Evolutionary conservation across 2,329 filamentous ascomycete species (phyloP).

Genomic region (Phoma sp.): DNA sequence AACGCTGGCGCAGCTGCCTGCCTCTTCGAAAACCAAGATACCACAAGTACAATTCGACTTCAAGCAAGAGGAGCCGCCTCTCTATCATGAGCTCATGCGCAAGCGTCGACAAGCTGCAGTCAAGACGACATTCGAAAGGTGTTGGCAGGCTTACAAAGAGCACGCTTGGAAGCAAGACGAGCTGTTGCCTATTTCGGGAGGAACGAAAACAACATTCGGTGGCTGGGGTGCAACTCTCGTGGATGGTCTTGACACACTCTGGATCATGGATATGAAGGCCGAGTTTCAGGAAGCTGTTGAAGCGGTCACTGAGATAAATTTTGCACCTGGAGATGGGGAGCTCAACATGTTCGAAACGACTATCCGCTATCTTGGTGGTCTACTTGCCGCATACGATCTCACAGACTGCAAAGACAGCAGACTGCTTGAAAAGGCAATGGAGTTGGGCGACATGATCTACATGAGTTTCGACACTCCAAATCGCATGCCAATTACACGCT

Average conservation of each 20-base stretch:
- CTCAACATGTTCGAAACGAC: conserved; percentile 73
- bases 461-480: conserved; percentile 70
- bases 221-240: conserved; percentile 88
- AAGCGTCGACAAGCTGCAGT: conserved; percentile 69
- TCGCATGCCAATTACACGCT: conserved; percentile 61
- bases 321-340: conserved; percentile 52
- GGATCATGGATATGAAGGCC: conserved; percentile 69
- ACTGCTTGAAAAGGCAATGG: conserved; percentile 64
- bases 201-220: conserved; percentile 78
- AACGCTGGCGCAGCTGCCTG: conserved; percentile 75
- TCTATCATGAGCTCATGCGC: conserved; percentile 58
- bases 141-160: conserved; percentile 80
- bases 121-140: conserved; percentile 73
- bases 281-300: conserved; percentile 68
- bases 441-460: conserved; percentile 68
- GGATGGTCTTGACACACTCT: conserved; percentile 72
- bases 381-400: conserved; percentile 70
- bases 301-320: conserved; percentile 64
- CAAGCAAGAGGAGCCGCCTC: conserved; percentile 49
- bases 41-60: conserved; percentile 78
- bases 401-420: conserved; percentile 57
- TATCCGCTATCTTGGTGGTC: conserved; percentile 72
- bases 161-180: conserved; percentile 87
- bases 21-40: conserved; percentile 68
- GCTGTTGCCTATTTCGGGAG: conserved; percentile 71